Base-by-base conservation (phyloP, 176 grass and related monocot genomes). In the Leersia perrieri region DNA sequence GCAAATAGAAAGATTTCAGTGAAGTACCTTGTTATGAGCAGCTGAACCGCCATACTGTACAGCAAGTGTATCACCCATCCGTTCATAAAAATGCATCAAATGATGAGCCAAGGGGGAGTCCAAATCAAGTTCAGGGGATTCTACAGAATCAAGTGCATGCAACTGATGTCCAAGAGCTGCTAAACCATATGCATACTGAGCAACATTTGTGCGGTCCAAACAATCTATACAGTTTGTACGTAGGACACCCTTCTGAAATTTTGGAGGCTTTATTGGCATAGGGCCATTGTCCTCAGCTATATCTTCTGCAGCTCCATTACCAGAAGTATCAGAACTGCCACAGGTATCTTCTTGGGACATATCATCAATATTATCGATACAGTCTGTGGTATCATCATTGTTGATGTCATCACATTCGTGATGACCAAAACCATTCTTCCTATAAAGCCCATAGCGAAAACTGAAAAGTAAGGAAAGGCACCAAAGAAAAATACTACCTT, bases 211-310 rank as follows among this genome's bases (percentile, higher is more conserved):
- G 39, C 93, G 93, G 80, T 99, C 96, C 68, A 99, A 92, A 79
- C 96, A 99, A 72, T 99, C 96, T 53, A 99, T 95, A 82, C 96
- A 99, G 84, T 99, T 95, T 7, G 93, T 99, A 36, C 96, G 90
- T 29, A 99, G 63, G 41, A 99, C 85, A 44, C 96, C 96, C 38
- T 90, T 93, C 72, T 99, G 96, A 33, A 99, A 90, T 76, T 81
- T 91, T 16, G 69, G 87, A 30, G 79, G 81, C 60, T 91, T 92
- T 76, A 66, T 22, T 44, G 72, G n/a, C 34, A 22, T 75, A 51
- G 70, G 66, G 82, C 78, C 82, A 85, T 84, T 79, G 35, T 68
- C 67, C 70, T 63, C 87, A 35, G 18, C 73, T 66, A 85, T 83
- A 71, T 91, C 76, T 88, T 95, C 90, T 69, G 79, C 78, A 63